Evolutionary conservation across 2,329 filamentous ascomycete species (phyloP), one percentile per base, ranked within the genome.

Genomic region (Cladophialophora chaetospira): DNA sequence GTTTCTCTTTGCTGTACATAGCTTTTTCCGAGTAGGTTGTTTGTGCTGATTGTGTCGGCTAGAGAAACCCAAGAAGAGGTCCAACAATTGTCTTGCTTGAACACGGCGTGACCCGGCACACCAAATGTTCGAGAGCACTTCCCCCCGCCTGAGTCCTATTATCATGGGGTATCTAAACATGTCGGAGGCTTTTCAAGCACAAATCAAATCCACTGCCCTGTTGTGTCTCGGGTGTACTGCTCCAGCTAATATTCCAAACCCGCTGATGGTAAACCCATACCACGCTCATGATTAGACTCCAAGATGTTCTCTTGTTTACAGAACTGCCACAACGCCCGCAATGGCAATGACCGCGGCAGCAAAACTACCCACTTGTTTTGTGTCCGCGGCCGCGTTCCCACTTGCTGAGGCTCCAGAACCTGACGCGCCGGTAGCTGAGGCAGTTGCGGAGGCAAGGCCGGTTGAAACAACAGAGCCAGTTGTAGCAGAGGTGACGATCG

Each of bases 321-420:
- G 63, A 28, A 71, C 67, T 42, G 71, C 72, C 17, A 71, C 72
- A 40, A 74, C 69, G 36, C 73, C 74, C 29, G 74, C 64, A 56
- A 75, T 72, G n/a, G 74, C 68, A 36, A 72, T 72, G 40, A 73
- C 70, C 45, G 69, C 71, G 49, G 75, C 69, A 5, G 70, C 69
- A 44, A 63, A 63, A 36, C 57, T 61, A 13, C 61, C 61, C 19
- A 63, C 55, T 23, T 61, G 61, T 31, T 56, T 55, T 17, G 69
- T 70, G 28, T 70, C 67, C 29, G 72, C 72, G 44, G 71, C 67
- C 29, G 72, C 69, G 29, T 69, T 68, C 55, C 69, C 68, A 23
- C 69, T 67, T 8, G 67, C 66, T 25, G 66, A 68, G 47, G 67
- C 63, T 31, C 65, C 42, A n/a, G 42, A 44, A 21, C 42, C 5